Evolutionary conservation across 2,329 filamentous ascomycete species (phyloP).

Genomic region (Xenoacremonium recifei): DNA sequence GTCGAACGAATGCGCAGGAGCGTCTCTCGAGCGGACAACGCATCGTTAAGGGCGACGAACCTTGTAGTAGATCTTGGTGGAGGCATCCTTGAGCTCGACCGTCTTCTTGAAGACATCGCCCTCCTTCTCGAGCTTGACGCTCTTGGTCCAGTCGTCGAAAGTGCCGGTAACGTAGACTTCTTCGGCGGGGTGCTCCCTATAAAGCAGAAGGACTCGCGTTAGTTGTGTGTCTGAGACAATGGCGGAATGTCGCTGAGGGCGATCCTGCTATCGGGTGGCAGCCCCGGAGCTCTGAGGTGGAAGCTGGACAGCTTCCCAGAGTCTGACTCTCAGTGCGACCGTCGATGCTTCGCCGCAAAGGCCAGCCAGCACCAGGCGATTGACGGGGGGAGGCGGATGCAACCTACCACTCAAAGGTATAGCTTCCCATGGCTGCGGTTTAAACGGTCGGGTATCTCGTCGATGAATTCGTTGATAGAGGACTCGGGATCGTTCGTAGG

Average conservation of each 20-base stretch:
- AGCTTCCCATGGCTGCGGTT: conserved; percentile 59
- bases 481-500: not conserved
- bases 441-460: conserved; percentile 16
- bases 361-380: not conserved
- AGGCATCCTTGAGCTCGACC: conserved; percentile 65
- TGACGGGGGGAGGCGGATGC: conserved; percentile 14
- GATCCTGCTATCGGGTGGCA: not conserved
- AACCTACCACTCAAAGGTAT: conserved; percentile 68
- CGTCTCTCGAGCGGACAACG: conserved; percentile 6
- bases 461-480: conserved; percentile 8
- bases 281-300: not conserved
- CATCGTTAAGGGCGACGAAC: conserved; percentile 55
- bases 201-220: conserved; percentile 15
- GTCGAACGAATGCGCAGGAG: not conserved
- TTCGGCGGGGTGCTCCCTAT: conserved; percentile 78
- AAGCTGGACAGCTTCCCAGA: conserved; percentile 2
- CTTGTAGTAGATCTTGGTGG: conserved; percentile 90
- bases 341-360: not conserved
- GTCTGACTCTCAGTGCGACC: not conserved
- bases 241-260: conserved; percentile 5
- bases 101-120: conserved; percentile 76
- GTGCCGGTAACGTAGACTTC: conserved; percentile 95
- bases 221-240: conserved; percentile 21
- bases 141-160: conserved; percentile 93
- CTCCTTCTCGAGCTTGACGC: conserved; percentile 75